Evolutionary conservation across 257 asterid species (phyloP), one percentile per base, ranked within the genome.

Genomic region (Handroanthus guayacan): DNA sequence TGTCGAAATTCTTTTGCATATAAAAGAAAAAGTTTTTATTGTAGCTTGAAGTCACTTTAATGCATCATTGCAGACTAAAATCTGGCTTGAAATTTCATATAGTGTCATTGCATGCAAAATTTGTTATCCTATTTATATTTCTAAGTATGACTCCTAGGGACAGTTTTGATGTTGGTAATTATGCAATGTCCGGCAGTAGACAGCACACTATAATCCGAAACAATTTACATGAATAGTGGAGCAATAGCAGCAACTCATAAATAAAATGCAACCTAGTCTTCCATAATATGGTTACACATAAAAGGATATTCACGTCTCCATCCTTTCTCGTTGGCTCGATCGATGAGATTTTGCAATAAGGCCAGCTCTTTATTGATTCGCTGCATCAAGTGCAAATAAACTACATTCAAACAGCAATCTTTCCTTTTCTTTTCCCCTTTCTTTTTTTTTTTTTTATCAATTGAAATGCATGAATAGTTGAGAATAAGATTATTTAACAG

Each of bases 241-340:
- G 71, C 69, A 45, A 58, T 37, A 75, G 68, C 34, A 64, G 57
- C 14, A 34, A n/a, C 20, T 74, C 45, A 47, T 25, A 73, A 75
- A 62, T 14, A 55, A 47, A 57, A 70, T 43, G 61, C 4, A 61
- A 62, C 39, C 41, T 17, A 79, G 61, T 72, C 44, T 38, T 51
- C 34, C 66, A 72, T 50, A 71, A 61, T 63, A 62, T 31, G 80
- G 64, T 45, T 66, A 80, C 66, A 50, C 52, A 44, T 12, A n/a
- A 82, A 92, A 88, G 99, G 99, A 94, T 94, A 94, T 92, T 89
- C 85, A 3, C 81, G 72, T 77, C 95, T 91, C 90, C 95, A 83
- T 70, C 99, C 99, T 88, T 92, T 90, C 82, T 89, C 99, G 78
- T 89, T 88, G 78, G 97, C 94, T 11, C 41, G 86, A 11, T 87